These are phyloP conservation scores for Roridomyces roridus DNA, from an alignment of 768 basidiomycete species.

Conservation along the genomic window DNA sequence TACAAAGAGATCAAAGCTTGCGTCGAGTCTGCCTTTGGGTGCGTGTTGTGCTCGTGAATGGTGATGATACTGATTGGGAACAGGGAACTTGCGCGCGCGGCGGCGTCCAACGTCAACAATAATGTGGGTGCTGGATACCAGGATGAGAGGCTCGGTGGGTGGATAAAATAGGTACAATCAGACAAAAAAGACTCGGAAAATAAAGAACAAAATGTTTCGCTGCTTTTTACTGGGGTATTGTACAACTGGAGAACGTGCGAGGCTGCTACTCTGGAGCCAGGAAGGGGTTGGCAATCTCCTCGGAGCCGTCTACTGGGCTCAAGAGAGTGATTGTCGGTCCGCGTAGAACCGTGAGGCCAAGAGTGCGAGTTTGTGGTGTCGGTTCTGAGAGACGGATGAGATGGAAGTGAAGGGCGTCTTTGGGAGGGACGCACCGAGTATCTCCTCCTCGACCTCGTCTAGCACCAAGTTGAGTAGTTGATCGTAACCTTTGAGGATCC, in stretches of 20 bases:
- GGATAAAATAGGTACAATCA: slow-evolving; percentile 71
- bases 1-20: slow-evolving; percentile 92
- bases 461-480: slow-evolving; percentile 96
- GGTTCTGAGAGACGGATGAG: slow-evolving; percentile 52
- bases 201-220: slow-evolving; percentile 33
- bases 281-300: slow-evolving; percentile 94
- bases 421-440: slow-evolving; percentile 62
- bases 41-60: slow-evolving; percentile 29
- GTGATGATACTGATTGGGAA: neutral
- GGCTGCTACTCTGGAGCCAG: slow-evolving; percentile 61
- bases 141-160: slow-evolving; percentile 1
- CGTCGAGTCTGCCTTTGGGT: slow-evolving; percentile 86
- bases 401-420: slow-evolving; percentile 12
- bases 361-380: slow-evolving; percentile 62
- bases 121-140: slow-evolving; percentile 17
- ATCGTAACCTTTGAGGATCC: slow-evolving; percentile 94
- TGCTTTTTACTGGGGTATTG: slow-evolving; percentile 13
- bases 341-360: slow-evolving; percentile 89
- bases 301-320: slow-evolving; percentile 93
- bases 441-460: slow-evolving; percentile 90
- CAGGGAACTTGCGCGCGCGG: slow-evolving; percentile 56
- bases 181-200: slow-evolving; percentile 52
- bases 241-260: neutral
- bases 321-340: slow-evolving; percentile 95
- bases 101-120: slow-evolving; percentile 17